Conservation (phyloP, 805 yeast genomes). For the Myxozyma melibiosi region DNA sequence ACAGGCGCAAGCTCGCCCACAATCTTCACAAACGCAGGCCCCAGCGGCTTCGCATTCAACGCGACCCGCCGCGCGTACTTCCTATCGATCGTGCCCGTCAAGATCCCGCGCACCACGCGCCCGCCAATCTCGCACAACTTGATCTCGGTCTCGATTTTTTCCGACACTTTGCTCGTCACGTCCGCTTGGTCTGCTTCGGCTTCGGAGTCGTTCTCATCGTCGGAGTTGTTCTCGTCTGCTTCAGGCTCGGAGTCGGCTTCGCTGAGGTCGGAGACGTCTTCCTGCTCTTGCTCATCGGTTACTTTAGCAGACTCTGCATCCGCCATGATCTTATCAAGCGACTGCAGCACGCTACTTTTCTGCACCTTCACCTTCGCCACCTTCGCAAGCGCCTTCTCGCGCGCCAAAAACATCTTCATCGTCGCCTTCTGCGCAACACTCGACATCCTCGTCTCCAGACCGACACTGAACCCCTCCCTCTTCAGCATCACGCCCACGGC, state of each 20-base stretch:
- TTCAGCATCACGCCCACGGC: conserved; percentile 13
- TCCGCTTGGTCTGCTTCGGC: conserved; percentile 17
- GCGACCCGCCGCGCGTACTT: conserved; percentile 5
- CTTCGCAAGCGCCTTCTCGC: conserved; percentile 15
- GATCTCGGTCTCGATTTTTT: conserved; percentile 14
- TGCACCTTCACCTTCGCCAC: conserved; percentile 9
- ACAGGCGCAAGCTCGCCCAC: conserved; percentile 17
- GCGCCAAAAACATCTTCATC: conserved; percentile 10
- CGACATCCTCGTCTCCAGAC: neutral
- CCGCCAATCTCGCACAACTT: conserved; percentile 27
- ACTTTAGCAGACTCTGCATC: neutral
- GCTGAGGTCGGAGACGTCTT: neutral
- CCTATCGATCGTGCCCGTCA: conserved; percentile 13
- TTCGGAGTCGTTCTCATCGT: conserved; percentile 5
- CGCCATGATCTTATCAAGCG: conserved; percentile 9
- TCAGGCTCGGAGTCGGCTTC: conserved; percentile 13
- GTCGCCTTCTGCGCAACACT: conserved; percentile 13
- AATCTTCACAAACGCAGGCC: conserved; percentile 18
- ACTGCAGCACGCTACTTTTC: neutral
- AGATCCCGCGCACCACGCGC: conserved; percentile 20
- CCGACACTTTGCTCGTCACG: conserved; percentile 1
- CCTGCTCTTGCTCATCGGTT: conserved; percentile 1
- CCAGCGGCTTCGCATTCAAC: conserved; percentile 16
- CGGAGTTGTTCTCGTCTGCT: conserved; percentile 1
- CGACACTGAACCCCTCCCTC: conserved; percentile 4